Evolutionary conservation across 345 rosid genomes (phyloP), one percentile per base, ranked within the genome.

Genomic region (Odontarrhena argentea): DNA sequence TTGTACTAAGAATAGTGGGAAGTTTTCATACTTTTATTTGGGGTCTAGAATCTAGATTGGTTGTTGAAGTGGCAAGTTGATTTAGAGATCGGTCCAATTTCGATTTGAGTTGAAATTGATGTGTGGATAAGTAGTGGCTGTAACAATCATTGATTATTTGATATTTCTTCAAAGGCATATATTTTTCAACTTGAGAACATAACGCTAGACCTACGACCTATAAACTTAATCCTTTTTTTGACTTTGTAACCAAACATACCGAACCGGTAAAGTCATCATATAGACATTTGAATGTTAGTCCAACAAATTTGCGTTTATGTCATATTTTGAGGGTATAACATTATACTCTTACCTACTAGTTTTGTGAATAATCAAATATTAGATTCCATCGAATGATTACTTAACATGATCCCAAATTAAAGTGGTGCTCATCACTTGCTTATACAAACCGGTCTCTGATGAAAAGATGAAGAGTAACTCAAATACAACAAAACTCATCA

Each of bases 61-160:
- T 52, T 45, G 40, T 35, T 61, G 30, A 53, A 53, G 5, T 60
- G 61, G 40, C 75, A 64, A 71, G 76, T 71, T 64, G 65, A 54
- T 64, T 63, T 30, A 71, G 49, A 64, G 65, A 46, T 57, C 4
- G 76, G 76, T 56, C 65, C 76, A 71, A 57, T 40, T 22, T 41
- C 59, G 10, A 7, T 11, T 28, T 3, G 60, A 58, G 60, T 64
- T 71, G 76, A 64, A 40, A 56, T 26, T 22, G 34, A 43, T 34
- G 46, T 18, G 22, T 9, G 52, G 70, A 71, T 55, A 71, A 56
- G 70, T 71, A 48, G 54, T 71, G 65, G 53, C 46, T 49, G 70
- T 71, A 56, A 49, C 47, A 24, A 63, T 57, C 76, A 71, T 24
- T 40, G 46, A 28, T 55, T 32, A 38, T 55, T 18, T 71, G 25